phyloP scores from a whole-genome alignment of 2,329 filamentous ascomycete genomes.

The Nothophoma quercina region DNA sequence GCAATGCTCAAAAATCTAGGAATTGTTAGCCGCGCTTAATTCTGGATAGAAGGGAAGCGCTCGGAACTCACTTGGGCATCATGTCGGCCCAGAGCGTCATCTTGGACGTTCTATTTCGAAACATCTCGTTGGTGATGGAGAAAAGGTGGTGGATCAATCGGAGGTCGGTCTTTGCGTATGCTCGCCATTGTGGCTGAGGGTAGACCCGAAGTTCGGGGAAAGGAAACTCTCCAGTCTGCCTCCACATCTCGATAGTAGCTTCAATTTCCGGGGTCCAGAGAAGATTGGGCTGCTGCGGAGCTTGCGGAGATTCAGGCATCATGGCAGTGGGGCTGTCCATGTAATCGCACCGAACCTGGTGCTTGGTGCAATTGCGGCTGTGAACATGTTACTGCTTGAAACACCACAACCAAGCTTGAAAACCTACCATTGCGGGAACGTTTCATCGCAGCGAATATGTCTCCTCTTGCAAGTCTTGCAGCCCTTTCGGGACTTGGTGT shows the following conservation, averaged over 20 bases:
- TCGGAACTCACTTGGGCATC: constrained; percentile 78
- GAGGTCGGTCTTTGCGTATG: constrained; percentile 78
- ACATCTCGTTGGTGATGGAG: constrained; percentile 83
- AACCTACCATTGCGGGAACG: constrained; percentile 91
- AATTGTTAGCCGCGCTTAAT: constrained; percentile 34
- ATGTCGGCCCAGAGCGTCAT: constrained; percentile 93
- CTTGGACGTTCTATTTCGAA: constrained; percentile 76
- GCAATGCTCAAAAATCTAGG: constrained; percentile 81
- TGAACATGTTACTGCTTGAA: constrained; percentile 28
- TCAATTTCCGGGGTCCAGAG: constrained; percentile 90
- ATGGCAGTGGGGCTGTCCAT: constrained; percentile 82
- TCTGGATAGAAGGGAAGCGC: constrained; percentile 18
- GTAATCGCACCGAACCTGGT: constrained; percentile 98
- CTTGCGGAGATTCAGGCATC: constrained; percentile 59
- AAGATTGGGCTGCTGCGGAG: constrained; percentile 67
- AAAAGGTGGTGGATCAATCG: constrained; percentile 91
- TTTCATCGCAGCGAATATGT: constrained; percentile 98
- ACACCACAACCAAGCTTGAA: neutral
- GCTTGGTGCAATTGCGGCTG: constrained; percentile 98
- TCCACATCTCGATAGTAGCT: constrained; percentile 81
- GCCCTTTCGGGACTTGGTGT: constrained; percentile 98
- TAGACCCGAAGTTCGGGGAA: constrained; percentile 82
- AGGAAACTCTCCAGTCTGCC: constrained; percentile 81
- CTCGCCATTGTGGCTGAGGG: constrained; percentile 74
- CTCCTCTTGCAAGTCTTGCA: constrained; percentile 98